These are phyloP conservation scores for Forsythia suspensa DNA, from an alignment of 257 asterid genomes.

Conservation along the genomic window DNA sequence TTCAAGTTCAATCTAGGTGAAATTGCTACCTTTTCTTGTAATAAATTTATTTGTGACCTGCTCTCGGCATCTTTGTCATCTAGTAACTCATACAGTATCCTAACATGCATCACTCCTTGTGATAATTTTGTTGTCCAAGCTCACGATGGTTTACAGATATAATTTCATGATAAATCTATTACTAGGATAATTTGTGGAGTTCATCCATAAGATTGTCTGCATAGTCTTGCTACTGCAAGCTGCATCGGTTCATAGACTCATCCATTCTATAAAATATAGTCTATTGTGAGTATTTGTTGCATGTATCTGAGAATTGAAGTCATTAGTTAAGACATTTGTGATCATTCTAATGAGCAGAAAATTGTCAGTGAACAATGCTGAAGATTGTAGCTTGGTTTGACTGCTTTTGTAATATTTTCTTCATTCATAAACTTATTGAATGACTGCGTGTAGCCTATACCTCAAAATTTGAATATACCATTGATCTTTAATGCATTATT, in stretches of 20 bases:
- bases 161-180: neutral
- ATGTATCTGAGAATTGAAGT: neutral
- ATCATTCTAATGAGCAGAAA: neutral
- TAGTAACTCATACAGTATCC: neutral
- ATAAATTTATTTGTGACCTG: neutral
- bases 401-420: neutral
- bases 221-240: neutral
- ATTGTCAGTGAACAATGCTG: neutral
- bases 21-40: neutral
- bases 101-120: neutral
- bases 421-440: neutral
- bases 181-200: neutral
- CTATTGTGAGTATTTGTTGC: neutral
- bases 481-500: slow-evolving; percentile 23
- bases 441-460: neutral
- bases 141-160: neutral
- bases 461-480: neutral
- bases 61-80: neutral
- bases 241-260: neutral
- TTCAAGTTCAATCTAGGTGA: neutral
- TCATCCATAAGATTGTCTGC: neutral
- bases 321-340: neutral
- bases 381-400: neutral
- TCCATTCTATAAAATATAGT: neutral
- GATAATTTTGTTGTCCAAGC: neutral